These are phyloP conservation scores for Amoebophrya sp. DNA, from an alignment of 169 alveolate genomes.

Conservation along the genomic window DNA sequence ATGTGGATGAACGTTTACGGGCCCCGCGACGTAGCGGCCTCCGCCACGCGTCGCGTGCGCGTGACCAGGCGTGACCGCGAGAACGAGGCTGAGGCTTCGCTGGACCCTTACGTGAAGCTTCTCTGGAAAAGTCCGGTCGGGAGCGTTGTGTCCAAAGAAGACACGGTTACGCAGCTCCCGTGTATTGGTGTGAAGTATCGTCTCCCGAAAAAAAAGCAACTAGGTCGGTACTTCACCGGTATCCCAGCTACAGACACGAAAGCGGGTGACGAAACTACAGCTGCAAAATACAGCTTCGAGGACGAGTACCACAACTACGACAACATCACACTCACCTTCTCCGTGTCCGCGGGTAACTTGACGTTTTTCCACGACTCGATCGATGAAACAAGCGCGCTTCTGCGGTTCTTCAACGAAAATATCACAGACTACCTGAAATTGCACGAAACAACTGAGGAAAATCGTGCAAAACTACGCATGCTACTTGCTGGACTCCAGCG, in stretches of 20 bases:
- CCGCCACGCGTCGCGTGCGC: neutral
- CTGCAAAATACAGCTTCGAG: neutral
- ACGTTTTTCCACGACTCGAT: neutral
- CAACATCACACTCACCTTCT: neutral
- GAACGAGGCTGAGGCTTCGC: neutral
- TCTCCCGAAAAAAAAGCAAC: neutral
- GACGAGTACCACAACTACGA: neutral
- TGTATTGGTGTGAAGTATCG: neutral
- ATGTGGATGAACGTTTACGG: constrained; percentile 12
- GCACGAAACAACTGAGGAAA: neutral
- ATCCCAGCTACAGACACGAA: neutral
- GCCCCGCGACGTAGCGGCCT: neutral
- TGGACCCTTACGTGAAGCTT: neutral
- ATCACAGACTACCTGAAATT: neutral
- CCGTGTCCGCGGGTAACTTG: neutral
- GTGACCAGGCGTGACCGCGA: neutral
- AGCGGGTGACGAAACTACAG: neutral
- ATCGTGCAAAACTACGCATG: neutral
- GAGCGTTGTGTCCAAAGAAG: neutral
- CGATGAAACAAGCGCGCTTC: neutral
- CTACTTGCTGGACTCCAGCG: neutral
- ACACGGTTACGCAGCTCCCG: neutral
- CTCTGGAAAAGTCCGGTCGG: neutral
- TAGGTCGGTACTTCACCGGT: neutral
- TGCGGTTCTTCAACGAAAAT: neutral